Base-by-base conservation (phyloP, 225 moss, liverwort and hornwort genomes). In the Ulota crispa region DNA sequence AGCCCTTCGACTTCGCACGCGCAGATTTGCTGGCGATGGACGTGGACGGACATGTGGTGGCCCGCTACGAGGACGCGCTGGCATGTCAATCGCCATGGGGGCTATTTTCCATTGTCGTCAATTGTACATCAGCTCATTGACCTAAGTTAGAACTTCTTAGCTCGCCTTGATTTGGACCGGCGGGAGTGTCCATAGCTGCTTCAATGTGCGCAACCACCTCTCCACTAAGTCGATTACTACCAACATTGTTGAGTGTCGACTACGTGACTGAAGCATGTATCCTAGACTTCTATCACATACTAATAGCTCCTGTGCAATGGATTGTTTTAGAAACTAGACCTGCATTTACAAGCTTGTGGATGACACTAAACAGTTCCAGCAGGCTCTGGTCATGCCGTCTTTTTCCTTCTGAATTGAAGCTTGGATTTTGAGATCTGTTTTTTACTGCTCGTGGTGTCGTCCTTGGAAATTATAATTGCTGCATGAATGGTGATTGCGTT, bases 41-140 rank as follows among this genome's bases (percentile, higher is more conserved):
- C 30, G 80, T 79, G 23, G 70, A 81, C 19, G 86, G 86, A 16
- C 32, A 81, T 66, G 84, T 78, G 13, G 41, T 86, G 42, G 78
- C 79, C 23, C 59, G 71, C 41, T 88, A 74, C 27, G 82, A 86
- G n/a, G 88, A 86, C 42, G 82, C 84, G 24, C 83, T 3, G 62
- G 75, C 24, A 47, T 89, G 61, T 80, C 86, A 2, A 87, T 89
- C 67, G 73, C 78, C 11, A 85, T 86, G 19, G 91, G 72, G 21
- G 91, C 86, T 8, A 64, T 81, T 65, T 47, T 67, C 18, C 45
- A 80, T 8, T 83, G 65, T n/a, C 80, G n/a, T n/a, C 36, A 83
- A 54, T 72, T 87, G 71, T 39, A 39, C 9, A 81, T 85, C 54
- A 80, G 81, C n/a, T 78, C 86, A 30, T 63, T 87, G 72, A 81